Conservation (phyloP, 331 rosid genomes). For the Phaseolus coccineus region DNA sequence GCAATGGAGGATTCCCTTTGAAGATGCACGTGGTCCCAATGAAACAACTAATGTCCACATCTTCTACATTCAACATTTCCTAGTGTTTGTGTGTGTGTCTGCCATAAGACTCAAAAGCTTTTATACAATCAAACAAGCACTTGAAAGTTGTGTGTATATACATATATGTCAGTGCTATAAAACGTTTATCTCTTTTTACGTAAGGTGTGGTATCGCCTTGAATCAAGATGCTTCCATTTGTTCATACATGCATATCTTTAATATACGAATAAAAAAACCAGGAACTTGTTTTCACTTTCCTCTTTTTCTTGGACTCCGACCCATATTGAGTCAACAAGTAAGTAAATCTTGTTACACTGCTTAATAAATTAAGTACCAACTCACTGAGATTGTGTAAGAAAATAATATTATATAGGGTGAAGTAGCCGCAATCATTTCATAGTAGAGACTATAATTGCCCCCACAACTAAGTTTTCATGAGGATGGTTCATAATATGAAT, state of each 20-base stretch:
- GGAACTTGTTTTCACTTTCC: constrained; percentile 25
- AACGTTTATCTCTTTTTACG: neutral
- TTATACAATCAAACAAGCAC: constrained; percentile 17
- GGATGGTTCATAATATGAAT: constrained; percentile 14
- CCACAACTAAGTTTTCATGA: neutral
- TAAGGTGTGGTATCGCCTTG: constrained; percentile 5
- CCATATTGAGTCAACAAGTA: constrained; percentile 24
- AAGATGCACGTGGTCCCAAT: constrained; percentile 25
- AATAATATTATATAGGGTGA: neutral
- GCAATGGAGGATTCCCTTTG: neutral
- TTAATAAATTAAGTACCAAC: neutral
- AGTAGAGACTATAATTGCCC: neutral
- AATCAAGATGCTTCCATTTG: constrained; percentile 5
- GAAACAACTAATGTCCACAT: neutral
- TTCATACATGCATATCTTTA: constrained; percentile 18
- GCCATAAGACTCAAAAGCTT: neutral
- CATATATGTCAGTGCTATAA: neutral
- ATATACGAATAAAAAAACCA: neutral
- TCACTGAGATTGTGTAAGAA: neutral
- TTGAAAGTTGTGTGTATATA: neutral
- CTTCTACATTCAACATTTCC: neutral
- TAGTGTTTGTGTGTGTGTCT: neutral
- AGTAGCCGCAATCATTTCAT: constrained; percentile 35
- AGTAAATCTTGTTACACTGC: constrained; percentile 9
- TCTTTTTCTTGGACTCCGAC: constrained; percentile 26